phyloP scores from a whole-genome alignment of 495 filamentous ascomycete species.

The Tuber indicum region DNA sequence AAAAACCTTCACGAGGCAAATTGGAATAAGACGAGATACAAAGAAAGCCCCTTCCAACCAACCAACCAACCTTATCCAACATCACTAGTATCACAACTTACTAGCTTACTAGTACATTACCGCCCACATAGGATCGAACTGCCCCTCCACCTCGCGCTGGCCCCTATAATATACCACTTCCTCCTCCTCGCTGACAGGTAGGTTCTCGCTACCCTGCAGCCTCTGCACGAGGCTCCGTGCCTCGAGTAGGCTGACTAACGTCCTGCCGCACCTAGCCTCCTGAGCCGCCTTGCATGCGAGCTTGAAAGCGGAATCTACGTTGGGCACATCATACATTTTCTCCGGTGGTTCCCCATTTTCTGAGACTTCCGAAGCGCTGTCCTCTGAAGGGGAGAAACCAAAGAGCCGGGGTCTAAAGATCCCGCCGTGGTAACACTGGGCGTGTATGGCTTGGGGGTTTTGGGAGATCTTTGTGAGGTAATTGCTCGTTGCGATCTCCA shows the following conservation, averaged over 20 bases:
- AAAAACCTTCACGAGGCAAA: background rate
- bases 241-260: background rate
- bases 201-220: background rate
- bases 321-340: background rate
- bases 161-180: background rate
- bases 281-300: background rate
- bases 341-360: background rate
- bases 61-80: background rate
- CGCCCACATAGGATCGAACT: background rate
- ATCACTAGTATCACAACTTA: background rate
- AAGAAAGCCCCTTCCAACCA: background rate
- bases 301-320: background rate
- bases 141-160: background rate
- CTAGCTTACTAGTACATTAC: background rate
- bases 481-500: slow-evolving; percentile 22
- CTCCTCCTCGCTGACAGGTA: background rate
- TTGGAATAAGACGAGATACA: background rate
- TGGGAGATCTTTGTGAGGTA: slow-evolving; percentile 15
- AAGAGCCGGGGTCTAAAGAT: background rate
- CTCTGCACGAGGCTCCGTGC: slow-evolving; percentile 1
- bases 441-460: background rate
- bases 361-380: background rate
- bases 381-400: background rate
- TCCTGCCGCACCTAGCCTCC: background rate
- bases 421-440: no score